A percentile compares a stretch with the other conserved stretches of the same genome.
Conservation (phyloP, 495 filamentous ascomycete species). For the Pyrenopolyporus hunteri region DNA sequence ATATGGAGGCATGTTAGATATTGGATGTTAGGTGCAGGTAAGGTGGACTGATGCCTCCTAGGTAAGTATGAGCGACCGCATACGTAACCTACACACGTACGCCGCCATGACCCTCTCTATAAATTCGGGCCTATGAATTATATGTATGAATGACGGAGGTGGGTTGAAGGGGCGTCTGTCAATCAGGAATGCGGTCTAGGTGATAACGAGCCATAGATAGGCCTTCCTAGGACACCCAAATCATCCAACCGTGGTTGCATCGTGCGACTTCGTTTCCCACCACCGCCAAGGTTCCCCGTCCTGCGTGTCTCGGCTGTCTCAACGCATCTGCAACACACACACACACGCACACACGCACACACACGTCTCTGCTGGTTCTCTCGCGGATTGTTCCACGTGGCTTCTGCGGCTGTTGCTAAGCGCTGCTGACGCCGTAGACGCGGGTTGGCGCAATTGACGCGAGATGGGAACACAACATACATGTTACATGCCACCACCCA, state of each 20-base stretch:
- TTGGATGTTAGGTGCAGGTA: too few species aligned
- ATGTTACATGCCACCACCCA: neutral
- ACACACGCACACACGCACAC: neutral
- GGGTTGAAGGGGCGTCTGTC: neutral
- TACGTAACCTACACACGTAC: conserved; percentile 28
- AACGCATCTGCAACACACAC: too few species aligned
- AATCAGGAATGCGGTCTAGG: too few species aligned
- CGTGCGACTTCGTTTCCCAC: conserved; percentile 28
- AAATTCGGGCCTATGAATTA: neutral
- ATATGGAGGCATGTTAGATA: too few species aligned
- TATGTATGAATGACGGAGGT: neutral
- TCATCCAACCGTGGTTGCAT: neutral
- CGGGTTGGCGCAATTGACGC: conserved; percentile 20
- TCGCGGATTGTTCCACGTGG: conserved; percentile 31
- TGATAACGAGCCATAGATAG: too few species aligned
- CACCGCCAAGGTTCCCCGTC: conserved; percentile 1
- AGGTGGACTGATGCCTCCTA: neutral
- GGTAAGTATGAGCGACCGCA: conserved; percentile 3
- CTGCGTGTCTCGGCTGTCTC: conserved; percentile 3
- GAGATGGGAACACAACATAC: conserved; percentile 5
- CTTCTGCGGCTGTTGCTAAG: conserved; percentile 3
- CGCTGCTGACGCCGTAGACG: conserved; percentile 30
- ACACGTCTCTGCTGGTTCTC: conserved; percentile 17
- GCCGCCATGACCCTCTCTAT: conserved; percentile 1
- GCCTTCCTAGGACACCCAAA: too few species aligned